Evolutionary conservation across 1,139 yeast species (phyloP).

Genomic region (Sugiyamaella novakii): DNA sequence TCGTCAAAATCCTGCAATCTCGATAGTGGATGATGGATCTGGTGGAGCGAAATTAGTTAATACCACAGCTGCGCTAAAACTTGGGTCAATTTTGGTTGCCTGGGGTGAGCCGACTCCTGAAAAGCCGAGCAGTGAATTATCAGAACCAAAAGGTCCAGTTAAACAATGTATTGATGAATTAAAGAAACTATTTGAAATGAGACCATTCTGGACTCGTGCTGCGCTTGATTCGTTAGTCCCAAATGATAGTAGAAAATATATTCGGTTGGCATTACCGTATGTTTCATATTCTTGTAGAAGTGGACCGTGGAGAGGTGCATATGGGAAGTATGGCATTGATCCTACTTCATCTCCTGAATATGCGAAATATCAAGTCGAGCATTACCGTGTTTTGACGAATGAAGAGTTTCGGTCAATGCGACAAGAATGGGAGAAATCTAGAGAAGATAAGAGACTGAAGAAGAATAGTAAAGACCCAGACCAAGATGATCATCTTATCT

Average conservation of each 20-base stretch:
- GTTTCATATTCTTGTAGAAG: slow-evolving; percentile 77
- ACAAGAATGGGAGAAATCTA: slow-evolving; percentile 21
- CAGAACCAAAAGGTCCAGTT: slow-evolving; percentile 39
- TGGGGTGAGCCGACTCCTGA: slow-evolving; percentile 53
- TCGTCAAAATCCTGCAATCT: slow-evolving; percentile 57
- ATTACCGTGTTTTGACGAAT: slow-evolving; percentile 59
- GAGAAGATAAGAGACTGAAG: slow-evolving; percentile 10
- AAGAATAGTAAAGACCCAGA: slow-evolving; percentile 1
- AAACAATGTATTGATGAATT: slow-evolving; percentile 58
- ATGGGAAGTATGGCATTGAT: slow-evolving; percentile 75
- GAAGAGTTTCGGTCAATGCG: slow-evolving; percentile 41
- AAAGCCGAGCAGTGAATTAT: slow-evolving; percentile 48
- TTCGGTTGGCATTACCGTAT: slow-evolving; percentile 80
- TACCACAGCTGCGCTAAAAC: slow-evolving; percentile 38
- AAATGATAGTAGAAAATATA: slow-evolving; percentile 47
- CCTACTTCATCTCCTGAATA: slow-evolving; percentile 60
- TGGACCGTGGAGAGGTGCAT: slow-evolving; percentile 97
- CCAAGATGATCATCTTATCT: slow-evolving; percentile 33
- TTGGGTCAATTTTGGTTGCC: slow-evolving; percentile 44
- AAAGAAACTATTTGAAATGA: slow-evolving; percentile 55
- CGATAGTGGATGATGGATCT: slow-evolving; percentile 58
- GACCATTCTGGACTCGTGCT: slow-evolving; percentile 87
- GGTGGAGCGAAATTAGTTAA: slow-evolving; percentile 38
- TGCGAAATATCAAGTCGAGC: slow-evolving; percentile 80
- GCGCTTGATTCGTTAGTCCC: slow-evolving; percentile 62